These are phyloP conservation scores for Solanum ossicruentum DNA, from an alignment of 257 asterid species.

Conservation along the genomic window DNA sequence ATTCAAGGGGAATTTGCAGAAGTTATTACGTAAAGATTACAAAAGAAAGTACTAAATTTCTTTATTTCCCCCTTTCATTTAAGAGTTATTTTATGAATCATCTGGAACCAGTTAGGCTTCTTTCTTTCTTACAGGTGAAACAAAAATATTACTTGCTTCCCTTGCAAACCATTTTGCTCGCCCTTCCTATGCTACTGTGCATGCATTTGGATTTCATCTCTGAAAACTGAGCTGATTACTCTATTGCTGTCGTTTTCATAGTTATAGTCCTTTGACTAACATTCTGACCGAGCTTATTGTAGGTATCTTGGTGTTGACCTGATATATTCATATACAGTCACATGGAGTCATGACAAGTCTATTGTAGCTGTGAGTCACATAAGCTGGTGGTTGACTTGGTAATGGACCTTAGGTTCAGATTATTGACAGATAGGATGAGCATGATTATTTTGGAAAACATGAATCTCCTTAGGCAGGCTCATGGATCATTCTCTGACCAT, in stretches of 20 bases:
- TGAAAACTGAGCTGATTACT: slow-evolving; percentile 52
- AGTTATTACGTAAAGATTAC: not conserved
- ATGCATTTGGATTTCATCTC: slow-evolving; percentile 91
- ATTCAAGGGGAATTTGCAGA: not conserved
- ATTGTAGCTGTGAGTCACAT: slow-evolving; percentile 48
- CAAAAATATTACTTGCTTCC: not conserved
- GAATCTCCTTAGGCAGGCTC: slow-evolving; percentile 1
- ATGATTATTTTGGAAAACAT: slow-evolving; percentile 1
- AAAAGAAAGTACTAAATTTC: not conserved
- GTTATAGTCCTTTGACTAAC: slow-evolving; percentile 35
- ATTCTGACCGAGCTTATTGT: slow-evolving; percentile 22
- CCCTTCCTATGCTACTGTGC: slow-evolving; percentile 38
- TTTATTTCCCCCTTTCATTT: not conserved
- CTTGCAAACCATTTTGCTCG: not conserved
- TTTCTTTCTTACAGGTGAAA: not conserved
- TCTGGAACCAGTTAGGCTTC: not conserved
- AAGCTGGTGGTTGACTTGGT: slow-evolving; percentile 15
- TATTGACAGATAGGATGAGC: not conserved
- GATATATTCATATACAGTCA: slow-evolving; percentile 42
- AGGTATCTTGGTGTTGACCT: slow-evolving; percentile 16
- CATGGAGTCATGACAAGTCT: slow-evolving; percentile 50
- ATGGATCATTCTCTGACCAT: slow-evolving; percentile 9
- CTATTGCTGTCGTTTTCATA: slow-evolving; percentile 34
- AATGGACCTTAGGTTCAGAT: slow-evolving; percentile 17
- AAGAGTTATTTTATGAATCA: not conserved